phyloP scores from a whole-genome alignment of 129 eudicot genomes.

The Pittosporum tobira region DNA sequence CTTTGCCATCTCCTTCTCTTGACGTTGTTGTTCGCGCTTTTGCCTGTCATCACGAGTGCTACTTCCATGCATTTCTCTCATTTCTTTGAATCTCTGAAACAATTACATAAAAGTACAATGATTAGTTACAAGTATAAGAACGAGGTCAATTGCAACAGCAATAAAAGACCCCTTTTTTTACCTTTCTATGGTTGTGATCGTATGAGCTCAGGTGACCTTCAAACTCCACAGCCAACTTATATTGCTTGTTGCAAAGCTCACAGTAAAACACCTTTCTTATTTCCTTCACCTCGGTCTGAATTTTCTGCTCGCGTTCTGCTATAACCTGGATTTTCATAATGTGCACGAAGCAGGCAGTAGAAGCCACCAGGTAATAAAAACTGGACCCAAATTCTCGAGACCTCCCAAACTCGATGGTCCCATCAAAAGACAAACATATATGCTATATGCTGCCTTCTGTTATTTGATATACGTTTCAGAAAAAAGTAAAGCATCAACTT shows the following conservation, averaged over 20 bases:
- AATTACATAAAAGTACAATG: background rate
- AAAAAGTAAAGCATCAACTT: conserved; percentile 51
- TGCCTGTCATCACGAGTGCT: conserved; percentile 90
- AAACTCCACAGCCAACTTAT: conserved; percentile 93
- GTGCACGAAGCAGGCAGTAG: conserved; percentile 99
- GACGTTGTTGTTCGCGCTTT: conserved; percentile 89
- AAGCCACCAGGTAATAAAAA: conserved; percentile 99
- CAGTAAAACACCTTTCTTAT: conserved; percentile 80
- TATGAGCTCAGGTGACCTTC: conserved; percentile 98
- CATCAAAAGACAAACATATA: conserved; percentile 90
- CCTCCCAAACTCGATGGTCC: conserved; percentile 77
- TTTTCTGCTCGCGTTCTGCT: conserved; percentile 97
- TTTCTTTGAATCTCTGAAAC: conserved; percentile 81
- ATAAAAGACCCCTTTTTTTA: conserved; percentile 13
- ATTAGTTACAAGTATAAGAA: background rate
- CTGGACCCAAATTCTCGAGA: conserved; percentile 88
- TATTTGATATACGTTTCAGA: conserved; percentile 69
- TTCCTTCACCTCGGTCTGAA: conserved; percentile 93
- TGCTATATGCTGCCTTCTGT: conserved; percentile 94
- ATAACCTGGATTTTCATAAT: conserved; percentile 96
- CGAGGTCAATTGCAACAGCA: background rate
- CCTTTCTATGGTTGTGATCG: conserved; percentile 98
- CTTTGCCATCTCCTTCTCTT: conserved; percentile 89
- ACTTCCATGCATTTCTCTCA: conserved; percentile 98
- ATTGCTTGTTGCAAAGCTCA: conserved; percentile 99